phyloP scores from a whole-genome alignment of 768 basidiomycete species.

The Boletus reticulatus region DNA sequence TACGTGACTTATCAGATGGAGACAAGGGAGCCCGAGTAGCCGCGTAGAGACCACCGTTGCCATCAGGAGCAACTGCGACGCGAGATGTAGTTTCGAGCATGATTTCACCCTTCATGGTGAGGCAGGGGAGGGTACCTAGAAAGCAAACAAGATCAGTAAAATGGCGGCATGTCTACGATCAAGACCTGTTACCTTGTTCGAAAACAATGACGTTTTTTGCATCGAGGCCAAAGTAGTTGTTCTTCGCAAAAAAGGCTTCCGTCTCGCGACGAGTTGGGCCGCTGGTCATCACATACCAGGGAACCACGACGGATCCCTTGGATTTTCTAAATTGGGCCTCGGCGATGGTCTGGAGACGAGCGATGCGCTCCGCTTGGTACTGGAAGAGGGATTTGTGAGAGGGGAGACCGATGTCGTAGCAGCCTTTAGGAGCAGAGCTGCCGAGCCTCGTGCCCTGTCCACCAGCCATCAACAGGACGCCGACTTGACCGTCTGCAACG shows the following conservation, averaged over 20 bases:
- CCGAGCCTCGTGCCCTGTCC: conserved; percentile 96
- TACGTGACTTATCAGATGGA: conserved; percentile 52
- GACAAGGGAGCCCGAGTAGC: conserved; percentile 81
- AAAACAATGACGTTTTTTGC: conserved; percentile 86
- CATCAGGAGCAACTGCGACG: conserved; percentile 95
- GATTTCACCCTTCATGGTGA: conserved; percentile 92
- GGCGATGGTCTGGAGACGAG: conserved; percentile 76
- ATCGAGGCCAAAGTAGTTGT: conserved; percentile 80
- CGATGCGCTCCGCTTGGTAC: conserved; percentile 95
- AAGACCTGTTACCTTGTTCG: conserved; percentile 75
- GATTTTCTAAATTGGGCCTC: conserved; percentile 52
- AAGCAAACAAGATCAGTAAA: neutral
- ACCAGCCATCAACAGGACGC: conserved; percentile 96
- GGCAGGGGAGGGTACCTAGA: conserved; percentile 90
- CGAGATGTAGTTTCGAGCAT: conserved; percentile 75
- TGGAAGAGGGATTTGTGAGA: conserved; percentile 95
- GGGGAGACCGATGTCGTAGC: conserved; percentile 95
- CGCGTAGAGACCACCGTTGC: conserved; percentile 96
- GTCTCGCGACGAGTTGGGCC: conserved; percentile 91
- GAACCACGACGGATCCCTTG: conserved; percentile 65
- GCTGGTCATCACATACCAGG: conserved; percentile 99
- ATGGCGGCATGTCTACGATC: neutral
- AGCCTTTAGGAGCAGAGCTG: conserved; percentile 91
- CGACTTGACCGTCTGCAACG: conserved; percentile 79
- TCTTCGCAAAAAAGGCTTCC: conserved; percentile 75